Evolutionary conservation across 352 stramenopile species (phyloP), one percentile per base, ranked within the genome.

Genomic region (Phytopythium delawarense): DNA sequence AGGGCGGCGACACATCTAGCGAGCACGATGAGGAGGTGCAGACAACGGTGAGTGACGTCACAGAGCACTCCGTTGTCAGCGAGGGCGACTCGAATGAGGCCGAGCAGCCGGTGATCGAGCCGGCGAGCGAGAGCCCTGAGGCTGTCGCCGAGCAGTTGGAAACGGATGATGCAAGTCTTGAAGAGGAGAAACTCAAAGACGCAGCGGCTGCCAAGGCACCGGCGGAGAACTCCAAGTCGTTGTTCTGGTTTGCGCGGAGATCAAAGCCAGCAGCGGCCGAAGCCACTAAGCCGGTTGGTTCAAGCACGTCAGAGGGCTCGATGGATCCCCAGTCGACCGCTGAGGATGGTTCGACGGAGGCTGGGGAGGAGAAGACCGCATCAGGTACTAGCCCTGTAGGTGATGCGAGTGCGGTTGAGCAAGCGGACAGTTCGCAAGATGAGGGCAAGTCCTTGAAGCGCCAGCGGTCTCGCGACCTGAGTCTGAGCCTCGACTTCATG

Each of bases 401-500:
- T 12, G 46, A 52, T 15, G 46, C 4, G 23, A 4, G n/a, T 18
- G 37, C 2, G 5, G 37, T 34, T 23, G 21, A 45, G 12, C 13
- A 4, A 9, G 48, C 66, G 34, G 55, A 65, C 21, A 71, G 53
- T 4, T 70, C 70, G 18, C 66, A 78, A 32, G 65, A 82, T 13
- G 76, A 87, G 11, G 8, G 5, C 45, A 12, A 64, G 40, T 61
- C 61, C 15, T 64, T 69, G 25, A 68, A 72, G 55, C 57, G 79
- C 21, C 59, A 58, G 50, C 76, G 35, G 4, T 51, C 54, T 23
- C 54, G 81, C 21, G 82, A 91, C 37, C 68, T 89, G 46, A 91
- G 80, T 61, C 64, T 81, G 25, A 92, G 82, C 39, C 75, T 92
- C 34, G 82, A 92, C 56, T 92, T 92, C 59, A 84, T 74, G 20